Evolutionary conservation across 75 land plant species (phyloP).

Genomic region (Picea glauca): DNA sequence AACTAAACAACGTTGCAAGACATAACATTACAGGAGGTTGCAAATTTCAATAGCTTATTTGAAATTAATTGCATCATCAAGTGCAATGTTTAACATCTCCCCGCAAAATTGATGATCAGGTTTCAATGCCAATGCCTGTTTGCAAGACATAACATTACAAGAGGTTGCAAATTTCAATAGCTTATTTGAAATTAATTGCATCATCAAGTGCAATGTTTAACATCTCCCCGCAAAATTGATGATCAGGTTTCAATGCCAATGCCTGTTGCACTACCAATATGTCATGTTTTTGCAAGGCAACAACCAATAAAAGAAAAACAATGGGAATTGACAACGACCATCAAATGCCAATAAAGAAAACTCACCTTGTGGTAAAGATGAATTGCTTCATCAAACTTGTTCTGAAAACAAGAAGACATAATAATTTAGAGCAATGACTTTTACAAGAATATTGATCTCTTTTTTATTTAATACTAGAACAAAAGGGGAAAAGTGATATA

Average conservation of each 20-base stretch:
- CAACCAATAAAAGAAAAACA: neutral
- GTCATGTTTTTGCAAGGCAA: neutral
- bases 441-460: neutral
- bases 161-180: neutral
- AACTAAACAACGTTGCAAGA: no score
- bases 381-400: constrained; percentile 70
- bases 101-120: constrained; percentile 88
- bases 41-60: neutral
- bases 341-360: neutral
- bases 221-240: constrained; percentile 94
- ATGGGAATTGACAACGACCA: neutral
- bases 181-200: constrained; percentile 13
- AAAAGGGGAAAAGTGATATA: neutral
- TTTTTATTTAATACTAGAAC: neutral
- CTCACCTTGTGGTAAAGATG: constrained; percentile 88
- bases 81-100: constrained; percentile 86
- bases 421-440: neutral
- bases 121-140: constrained; percentile 89
- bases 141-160: no score
- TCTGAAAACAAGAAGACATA: constrained; percentile 34
- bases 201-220: constrained; percentile 77
- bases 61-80: constrained; percentile 46
- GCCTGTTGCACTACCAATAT: constrained; percentile 47
- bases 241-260: constrained; percentile 84
- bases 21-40: no score